Conservation (phyloP, 495 filamentous ascomycete genomes). For the Penicillium waksmanii region DNA sequence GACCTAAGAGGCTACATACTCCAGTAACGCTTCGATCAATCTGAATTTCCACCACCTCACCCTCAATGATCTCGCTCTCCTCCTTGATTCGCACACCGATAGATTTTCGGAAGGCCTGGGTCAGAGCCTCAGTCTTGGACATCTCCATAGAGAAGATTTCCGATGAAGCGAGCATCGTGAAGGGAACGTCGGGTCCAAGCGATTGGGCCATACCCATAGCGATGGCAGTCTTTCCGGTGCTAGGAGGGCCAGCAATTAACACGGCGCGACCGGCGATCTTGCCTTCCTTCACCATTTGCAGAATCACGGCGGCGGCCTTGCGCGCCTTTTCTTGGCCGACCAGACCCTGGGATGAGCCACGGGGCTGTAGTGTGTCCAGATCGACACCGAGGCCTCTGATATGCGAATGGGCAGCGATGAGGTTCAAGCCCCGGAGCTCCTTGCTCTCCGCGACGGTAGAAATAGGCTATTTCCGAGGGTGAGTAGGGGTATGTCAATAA, state of each 20-base stretch:
- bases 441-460: slow-evolving; percentile 92
- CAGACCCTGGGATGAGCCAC: slow-evolving; percentile 87
- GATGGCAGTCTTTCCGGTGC: slow-evolving; percentile 97
- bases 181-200: slow-evolving; percentile 89
- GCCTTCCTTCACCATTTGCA: slow-evolving; percentile 98
- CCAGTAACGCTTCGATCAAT: slow-evolving; percentile 97
- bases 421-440: slow-evolving; percentile 90
- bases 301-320: slow-evolving; percentile 91
- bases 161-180: slow-evolving; percentile 91
- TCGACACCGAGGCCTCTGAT: slow-evolving; percentile 95
- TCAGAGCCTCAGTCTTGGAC: slow-evolving; percentile 97
- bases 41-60: slow-evolving; percentile 98
- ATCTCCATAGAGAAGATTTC: slow-evolving; percentile 99
- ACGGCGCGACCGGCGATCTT: slow-evolving; percentile 97
- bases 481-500: slow-evolving; percentile 5
- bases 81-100: slow-evolving; percentile 98
- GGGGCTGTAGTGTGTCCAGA: slow-evolving; percentile 84
- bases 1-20: slow-evolving; percentile 38
- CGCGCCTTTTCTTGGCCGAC: slow-evolving; percentile 96
- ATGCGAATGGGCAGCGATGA: slow-evolving; percentile 98
- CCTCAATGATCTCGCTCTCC: slow-evolving; percentile 98
- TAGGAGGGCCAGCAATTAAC: slow-evolving; percentile 93
- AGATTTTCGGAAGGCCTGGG: slow-evolving; percentile 95
- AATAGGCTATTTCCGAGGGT: slow-evolving; percentile 64
- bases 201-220: slow-evolving; percentile 99